Conservation (phyloP, 2,329 filamentous ascomycete species). For the Phoma sp. region DNA sequence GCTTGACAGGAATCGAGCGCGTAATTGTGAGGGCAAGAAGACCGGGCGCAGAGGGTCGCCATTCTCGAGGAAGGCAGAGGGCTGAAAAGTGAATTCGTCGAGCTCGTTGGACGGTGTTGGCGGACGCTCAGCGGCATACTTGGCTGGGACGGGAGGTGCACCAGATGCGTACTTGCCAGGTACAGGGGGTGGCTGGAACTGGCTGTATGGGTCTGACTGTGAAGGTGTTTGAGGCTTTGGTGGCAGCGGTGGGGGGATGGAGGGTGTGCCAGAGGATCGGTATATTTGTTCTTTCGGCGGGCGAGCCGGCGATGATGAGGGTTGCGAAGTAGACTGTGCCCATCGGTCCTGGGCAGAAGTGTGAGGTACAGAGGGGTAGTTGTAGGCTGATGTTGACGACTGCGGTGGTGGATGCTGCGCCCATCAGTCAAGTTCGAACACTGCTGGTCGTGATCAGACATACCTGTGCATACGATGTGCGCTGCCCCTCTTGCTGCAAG, state of each 20-base stretch:
- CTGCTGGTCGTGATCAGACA: not conserved
- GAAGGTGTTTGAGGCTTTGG: slow-evolving; percentile 35
- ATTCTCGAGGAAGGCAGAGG: slow-evolving; percentile 87
- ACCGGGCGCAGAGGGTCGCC: slow-evolving; percentile 85
- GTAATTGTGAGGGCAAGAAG: slow-evolving; percentile 80
- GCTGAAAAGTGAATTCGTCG: slow-evolving; percentile 77
- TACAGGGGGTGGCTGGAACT: slow-evolving; percentile 35
- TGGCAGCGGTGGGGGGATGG: slow-evolving; percentile 36
- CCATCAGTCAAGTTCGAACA: slow-evolving; percentile 17
- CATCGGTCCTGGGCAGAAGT: slow-evolving; percentile 46
- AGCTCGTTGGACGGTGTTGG: slow-evolving; percentile 49
- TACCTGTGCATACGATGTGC: slow-evolving; percentile 34
- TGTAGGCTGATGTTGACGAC: slow-evolving; percentile 41
- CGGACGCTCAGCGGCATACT: slow-evolving; percentile 26
- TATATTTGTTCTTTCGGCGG: slow-evolving; percentile 43
- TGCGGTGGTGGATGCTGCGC: slow-evolving; percentile 36
- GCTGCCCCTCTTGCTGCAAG: slow-evolving; percentile 36
- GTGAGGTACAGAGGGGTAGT: slow-evolving; percentile 54
- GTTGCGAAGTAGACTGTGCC: slow-evolving; percentile 28
- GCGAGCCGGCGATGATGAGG: slow-evolving; percentile 46
- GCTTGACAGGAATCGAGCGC: slow-evolving; percentile 73
- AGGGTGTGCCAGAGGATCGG: slow-evolving; percentile 28
- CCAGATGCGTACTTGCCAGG: slow-evolving; percentile 36
- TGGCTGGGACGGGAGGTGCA: slow-evolving; percentile 41
- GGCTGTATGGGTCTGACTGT: slow-evolving; percentile 20